phyloP scores from a whole-genome alignment of 371 early-diverging fungal species.

The Circinella minor region DNA sequence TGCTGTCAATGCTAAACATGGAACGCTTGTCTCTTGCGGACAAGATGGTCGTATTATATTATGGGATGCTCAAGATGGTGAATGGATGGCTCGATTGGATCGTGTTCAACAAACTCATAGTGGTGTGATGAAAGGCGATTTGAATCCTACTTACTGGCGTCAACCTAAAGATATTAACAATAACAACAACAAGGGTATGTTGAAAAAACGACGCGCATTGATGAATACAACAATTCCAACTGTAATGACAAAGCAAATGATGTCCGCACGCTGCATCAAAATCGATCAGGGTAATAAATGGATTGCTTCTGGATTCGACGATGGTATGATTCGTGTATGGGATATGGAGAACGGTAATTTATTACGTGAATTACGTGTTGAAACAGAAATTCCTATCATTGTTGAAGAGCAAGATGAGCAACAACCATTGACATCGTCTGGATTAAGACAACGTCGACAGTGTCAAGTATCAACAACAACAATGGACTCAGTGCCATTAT shows the following conservation, averaged over 20 bases:
- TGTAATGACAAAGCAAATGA: conserved; percentile 9
- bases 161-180: conserved; percentile 5
- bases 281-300: conserved; percentile 32
- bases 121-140: conserved; percentile 22
- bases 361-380: conserved; percentile 26
- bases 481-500: too few species aligned
- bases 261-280: conserved; percentile 30
- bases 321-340: conserved; percentile 44
- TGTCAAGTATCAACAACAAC: too few species aligned
- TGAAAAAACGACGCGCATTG: too few species aligned
- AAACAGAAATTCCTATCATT: conserved; percentile 14
- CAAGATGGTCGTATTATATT: conserved; percentile 40
- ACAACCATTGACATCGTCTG: not conserved
- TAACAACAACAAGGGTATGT: too few species aligned
- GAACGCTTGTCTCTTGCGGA: conserved; percentile 31
- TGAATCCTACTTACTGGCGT: conserved; percentile 24
- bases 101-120: conserved; percentile 18
- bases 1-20: conserved; percentile 24
- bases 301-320: conserved; percentile 40
- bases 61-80: conserved; percentile 32
- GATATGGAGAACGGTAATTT: conserved; percentile 22
- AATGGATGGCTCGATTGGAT: conserved; percentile 43
- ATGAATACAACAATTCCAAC: not conserved
- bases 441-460: too few species aligned
- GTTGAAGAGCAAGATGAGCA: conserved; percentile 15